Conservation (phyloP, 441 rosid genomes). For the Mallotus japonicus region DNA sequence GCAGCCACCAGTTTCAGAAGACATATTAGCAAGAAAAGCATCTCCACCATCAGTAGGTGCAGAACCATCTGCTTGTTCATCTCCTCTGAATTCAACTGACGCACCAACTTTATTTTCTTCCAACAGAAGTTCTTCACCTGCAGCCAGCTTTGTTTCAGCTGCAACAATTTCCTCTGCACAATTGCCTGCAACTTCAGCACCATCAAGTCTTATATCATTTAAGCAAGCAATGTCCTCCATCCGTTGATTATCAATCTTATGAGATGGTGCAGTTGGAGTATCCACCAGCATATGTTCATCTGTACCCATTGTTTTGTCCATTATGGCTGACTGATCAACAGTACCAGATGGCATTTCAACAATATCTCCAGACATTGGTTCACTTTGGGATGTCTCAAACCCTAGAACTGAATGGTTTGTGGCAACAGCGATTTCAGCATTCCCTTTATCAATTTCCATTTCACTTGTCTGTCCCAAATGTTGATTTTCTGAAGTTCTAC, state of each 20-base stretch:
- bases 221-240: constrained; percentile 30
- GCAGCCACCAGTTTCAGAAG: constrained; percentile 36
- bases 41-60: constrained; percentile 31
- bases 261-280: constrained; percentile 31
- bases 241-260: constrained; percentile 32
- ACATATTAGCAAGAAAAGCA: constrained; percentile 27
- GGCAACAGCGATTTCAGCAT: constrained; percentile 38
- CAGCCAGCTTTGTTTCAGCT: constrained; percentile 41
- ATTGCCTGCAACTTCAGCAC: constrained; percentile 38
- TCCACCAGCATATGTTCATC: constrained; percentile 36
- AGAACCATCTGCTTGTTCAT: constrained; percentile 31
- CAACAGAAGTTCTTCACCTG: constrained; percentile 34
- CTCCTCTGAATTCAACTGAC: constrained; percentile 34
- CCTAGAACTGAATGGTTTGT: constrained; percentile 32
- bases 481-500: constrained; percentile 35
- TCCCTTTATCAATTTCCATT: constrained; percentile 46
- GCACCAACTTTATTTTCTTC: constrained; percentile 47
- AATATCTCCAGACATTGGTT: constrained; percentile 26
- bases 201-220: constrained; percentile 31
- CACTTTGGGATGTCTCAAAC: constrained; percentile 26
- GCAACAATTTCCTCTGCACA: constrained; percentile 29
- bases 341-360: constrained; percentile 30
- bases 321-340: constrained; percentile 2
- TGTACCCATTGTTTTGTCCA: constrained; percentile 26
- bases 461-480: constrained; percentile 40